phyloP scores from a whole-genome alignment of 2,329 filamentous ascomycete genomes.

The Rhynchosporium secalis region DNA sequence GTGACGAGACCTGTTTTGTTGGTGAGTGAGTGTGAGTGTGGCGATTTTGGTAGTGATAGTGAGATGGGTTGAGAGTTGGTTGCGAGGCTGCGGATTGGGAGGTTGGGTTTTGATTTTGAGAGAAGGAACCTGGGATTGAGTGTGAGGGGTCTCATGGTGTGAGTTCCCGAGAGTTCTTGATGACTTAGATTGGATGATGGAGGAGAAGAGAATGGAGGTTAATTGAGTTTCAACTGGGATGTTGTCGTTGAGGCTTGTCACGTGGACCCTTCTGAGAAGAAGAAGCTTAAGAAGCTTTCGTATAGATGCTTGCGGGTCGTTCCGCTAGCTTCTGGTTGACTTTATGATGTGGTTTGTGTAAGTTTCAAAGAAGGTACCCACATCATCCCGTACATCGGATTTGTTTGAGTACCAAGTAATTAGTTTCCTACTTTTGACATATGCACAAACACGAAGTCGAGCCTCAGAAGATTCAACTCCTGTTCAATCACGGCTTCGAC shows the following conservation, averaged over 20 bases:
- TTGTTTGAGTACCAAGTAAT: background rate
- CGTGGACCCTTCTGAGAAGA: background rate
- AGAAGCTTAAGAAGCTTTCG: background rate
- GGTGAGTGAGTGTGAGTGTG: slow-evolving; percentile 1
- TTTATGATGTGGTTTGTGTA: background rate
- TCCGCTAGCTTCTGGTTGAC: slow-evolving; percentile 2
- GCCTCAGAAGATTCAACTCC: slow-evolving; percentile 2
- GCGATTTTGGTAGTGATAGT: background rate
- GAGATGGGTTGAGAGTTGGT: background rate
- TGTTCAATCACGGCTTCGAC: slow-evolving; percentile 8
- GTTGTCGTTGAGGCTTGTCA: slow-evolving; percentile 9
- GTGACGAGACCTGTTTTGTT: slow-evolving; percentile 55
- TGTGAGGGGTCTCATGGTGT: background rate
- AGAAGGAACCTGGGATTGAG: background rate
- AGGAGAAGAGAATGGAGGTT: background rate
- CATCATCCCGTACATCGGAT: too few relatives aligned
- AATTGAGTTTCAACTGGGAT: background rate
- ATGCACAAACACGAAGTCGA: background rate
- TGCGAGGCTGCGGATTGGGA: background rate
- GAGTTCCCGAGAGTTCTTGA: background rate
- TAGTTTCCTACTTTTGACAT: background rate
- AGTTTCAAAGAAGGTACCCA: too few relatives aligned
- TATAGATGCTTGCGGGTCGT: background rate
- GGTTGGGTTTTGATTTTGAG: background rate
- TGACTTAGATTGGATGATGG: background rate